These are phyloP conservation scores for Asparagopsis taxiformis DNA, from an alignment of 31 red algal species.

Conservation along the genomic window DNA sequence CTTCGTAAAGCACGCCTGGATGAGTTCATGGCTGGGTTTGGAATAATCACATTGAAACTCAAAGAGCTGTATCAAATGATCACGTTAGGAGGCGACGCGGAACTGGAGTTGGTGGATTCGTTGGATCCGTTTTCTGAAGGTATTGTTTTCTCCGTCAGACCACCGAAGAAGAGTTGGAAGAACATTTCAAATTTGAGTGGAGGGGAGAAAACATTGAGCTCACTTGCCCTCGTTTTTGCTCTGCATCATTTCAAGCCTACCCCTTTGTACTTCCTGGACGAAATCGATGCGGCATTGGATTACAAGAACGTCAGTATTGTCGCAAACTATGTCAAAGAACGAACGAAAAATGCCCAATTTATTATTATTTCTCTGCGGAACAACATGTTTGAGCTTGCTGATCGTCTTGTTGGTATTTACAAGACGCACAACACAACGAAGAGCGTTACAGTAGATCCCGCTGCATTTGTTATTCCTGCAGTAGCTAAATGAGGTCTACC, in stretches of 20 bases:
- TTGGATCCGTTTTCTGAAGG: slow-evolving; percentile 96
- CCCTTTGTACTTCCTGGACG: slow-evolving; percentile 93
- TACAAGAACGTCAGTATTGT: slow-evolving; percentile 98
- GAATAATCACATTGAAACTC: slow-evolving; percentile 72
- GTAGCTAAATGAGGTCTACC: too few species aligned
- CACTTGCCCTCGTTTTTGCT: slow-evolving; percentile 90
- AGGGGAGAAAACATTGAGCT: slow-evolving; percentile 92
- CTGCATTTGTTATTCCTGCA: slow-evolving; percentile 73
- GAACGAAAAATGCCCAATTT: slow-evolving; percentile 95
- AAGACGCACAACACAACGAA: slow-evolving; percentile 89
- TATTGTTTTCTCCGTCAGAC: slow-evolving; percentile 89
- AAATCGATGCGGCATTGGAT: slow-evolving; percentile 97
- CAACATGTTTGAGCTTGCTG: slow-evolving; percentile 99
- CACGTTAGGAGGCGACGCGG: slow-evolving; percentile 89
- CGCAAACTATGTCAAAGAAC: slow-evolving; percentile 95
- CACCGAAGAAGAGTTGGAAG: slow-evolving; percentile 98
- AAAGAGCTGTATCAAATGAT: slow-evolving; percentile 99
- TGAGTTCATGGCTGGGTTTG: slow-evolving; percentile 90
- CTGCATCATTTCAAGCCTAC: slow-evolving; percentile 94
- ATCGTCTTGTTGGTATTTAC: slow-evolving; percentile 94
- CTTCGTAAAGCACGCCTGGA: slow-evolving; percentile 71
- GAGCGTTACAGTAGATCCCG: slow-evolving; percentile 87
- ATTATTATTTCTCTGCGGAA: slow-evolving; percentile 98
- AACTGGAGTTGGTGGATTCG: slow-evolving; percentile 92
- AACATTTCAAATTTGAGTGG: slow-evolving; percentile 93